Evolutionary conservation across 2,329 filamentous ascomycete genomes (phyloP).

Genomic region (Fusarium verticillioides): DNA sequence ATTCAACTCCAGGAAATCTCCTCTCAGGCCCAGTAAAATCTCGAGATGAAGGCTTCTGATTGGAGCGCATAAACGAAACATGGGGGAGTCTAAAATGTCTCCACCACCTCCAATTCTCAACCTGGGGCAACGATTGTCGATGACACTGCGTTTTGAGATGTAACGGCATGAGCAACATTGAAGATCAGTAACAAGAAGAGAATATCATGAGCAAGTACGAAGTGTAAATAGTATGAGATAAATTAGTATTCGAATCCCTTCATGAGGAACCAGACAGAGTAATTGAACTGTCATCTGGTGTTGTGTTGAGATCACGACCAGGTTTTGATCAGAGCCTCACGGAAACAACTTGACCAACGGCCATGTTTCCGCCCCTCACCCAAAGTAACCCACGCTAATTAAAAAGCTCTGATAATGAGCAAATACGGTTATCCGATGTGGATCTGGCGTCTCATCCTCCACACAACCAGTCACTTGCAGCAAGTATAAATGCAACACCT

Average conservation of each 20-base stretch:
- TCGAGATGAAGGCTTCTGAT: not conserved
- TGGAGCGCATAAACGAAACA: constrained; percentile 27
- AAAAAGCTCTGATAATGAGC: not conserved
- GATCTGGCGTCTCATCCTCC: constrained; percentile 13
- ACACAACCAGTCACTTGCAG: not conserved
- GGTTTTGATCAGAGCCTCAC: constrained; percentile 14
- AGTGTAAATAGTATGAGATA: not conserved
- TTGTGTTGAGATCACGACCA: not conserved
- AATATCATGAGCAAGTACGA: rapidly evolving
- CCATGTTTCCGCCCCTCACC: constrained; percentile 4
- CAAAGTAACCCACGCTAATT: not conserved
- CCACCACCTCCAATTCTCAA: not conserved
- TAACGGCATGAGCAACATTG: rapidly evolving
- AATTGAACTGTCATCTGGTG: not conserved
- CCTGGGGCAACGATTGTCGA: not conserved
- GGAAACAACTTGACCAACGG: not conserved
- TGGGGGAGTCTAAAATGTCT: not conserved
- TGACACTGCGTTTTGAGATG: not conserved
- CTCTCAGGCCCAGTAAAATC: not conserved
- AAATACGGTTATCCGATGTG: constrained; percentile 11
- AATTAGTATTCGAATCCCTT: rapidly evolving
- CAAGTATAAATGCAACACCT: constrained; percentile 20
- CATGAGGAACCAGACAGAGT: not conserved
- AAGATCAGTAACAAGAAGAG: not conserved
- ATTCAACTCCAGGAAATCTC: not conserved